Base-by-base conservation (phyloP, 2,329 filamentous ascomycete species). In the Aspergillus melleus region DNA sequence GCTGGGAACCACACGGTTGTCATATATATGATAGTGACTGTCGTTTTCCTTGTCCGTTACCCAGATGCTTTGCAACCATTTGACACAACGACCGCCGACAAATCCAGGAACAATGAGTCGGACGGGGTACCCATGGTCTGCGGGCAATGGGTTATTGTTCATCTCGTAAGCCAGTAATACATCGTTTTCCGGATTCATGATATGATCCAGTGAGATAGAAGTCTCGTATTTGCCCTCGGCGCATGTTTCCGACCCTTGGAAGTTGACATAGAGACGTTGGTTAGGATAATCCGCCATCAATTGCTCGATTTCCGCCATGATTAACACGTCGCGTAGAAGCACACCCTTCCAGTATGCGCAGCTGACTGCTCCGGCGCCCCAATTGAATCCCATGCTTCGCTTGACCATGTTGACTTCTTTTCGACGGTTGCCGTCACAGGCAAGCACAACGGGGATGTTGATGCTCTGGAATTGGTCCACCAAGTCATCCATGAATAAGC, bases 321-420 rank as follows among this genome's bases (percentile, higher is more conserved):
- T 29, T 8, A 84, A 70, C 1, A 84, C 76, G 59, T 83, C 78
- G 3, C 79, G 70, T 3, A 84, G 66, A 3, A 78, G 65, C 1
- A 77, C 73, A 0, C 82, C 82, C 59, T 78, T 82, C 81, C 80
- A 85, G 60, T 82, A 83, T 0, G 81, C 80, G 59, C 80, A 83
- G 11, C 79, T 77, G 4, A 79, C 75, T 0, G 74, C 82, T 0
- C 74, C 81, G 22, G 77, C 26, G 26, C 26, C 79, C 77, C 77
- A 84, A 63, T 77, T 76, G 66, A 84, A 81, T 1, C 80, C 81
- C 61, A 81, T 82, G 3, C 77, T 78, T 52, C 76, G 78, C 57
- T 47, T 78, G 52, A 83, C 71, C 72, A 82, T 78, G 61, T 84
- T 84, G 49, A 84, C 70, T 62, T 84, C 82, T 56, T 83, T 83